phyloP scores from a whole-genome alignment of 1,284 basidiomycete species.

The Heterobasidion annosum region DNA sequence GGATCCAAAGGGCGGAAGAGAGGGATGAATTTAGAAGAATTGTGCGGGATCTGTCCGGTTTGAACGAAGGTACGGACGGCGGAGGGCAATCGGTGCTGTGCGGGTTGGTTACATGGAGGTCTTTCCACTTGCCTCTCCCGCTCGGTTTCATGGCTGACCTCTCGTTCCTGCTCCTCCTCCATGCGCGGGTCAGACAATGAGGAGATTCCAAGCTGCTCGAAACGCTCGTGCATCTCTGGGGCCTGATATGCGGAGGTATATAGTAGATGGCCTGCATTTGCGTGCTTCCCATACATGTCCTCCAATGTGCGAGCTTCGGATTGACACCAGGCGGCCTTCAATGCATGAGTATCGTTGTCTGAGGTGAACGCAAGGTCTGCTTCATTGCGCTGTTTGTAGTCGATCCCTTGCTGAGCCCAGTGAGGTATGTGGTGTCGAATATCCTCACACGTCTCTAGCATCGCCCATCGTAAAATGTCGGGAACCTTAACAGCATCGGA shows the following conservation, averaged over 20 bases:
- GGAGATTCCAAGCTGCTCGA: constrained; percentile 19
- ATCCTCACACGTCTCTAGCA: constrained; percentile 34
- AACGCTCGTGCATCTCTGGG: constrained; percentile 19
- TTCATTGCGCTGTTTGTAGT: constrained; percentile 16
- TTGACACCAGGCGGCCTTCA: constrained; percentile 26
- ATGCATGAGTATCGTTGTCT: neutral
- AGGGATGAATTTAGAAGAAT: constrained; percentile 6
- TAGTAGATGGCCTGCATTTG: constrained; percentile 25
- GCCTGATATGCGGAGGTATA: neutral
- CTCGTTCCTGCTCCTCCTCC: constrained; percentile 43
- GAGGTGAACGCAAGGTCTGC: constrained; percentile 7
- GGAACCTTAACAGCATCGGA: constrained; percentile 12
- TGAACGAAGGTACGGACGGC: constrained; percentile 20
- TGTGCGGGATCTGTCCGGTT: constrained; percentile 13
- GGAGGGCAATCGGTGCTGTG: constrained; percentile 15
- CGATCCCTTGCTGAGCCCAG: constrained; percentile 40
- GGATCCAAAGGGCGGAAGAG: constrained; percentile 9
- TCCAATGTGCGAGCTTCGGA: constrained; percentile 29
- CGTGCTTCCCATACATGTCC: constrained; percentile 32
- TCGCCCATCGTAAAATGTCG: constrained; percentile 37
- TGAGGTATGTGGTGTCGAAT: constrained; percentile 29
- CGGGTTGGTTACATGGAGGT: constrained; percentile 18
- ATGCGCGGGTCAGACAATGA: constrained; percentile 13
- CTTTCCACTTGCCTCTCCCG: constrained; percentile 28
- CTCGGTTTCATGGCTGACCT: constrained; percentile 34